Evolutionary conservation across 495 filamentous ascomycete genomes (phyloP).

Genomic region (Evernia prunastri): DNA sequence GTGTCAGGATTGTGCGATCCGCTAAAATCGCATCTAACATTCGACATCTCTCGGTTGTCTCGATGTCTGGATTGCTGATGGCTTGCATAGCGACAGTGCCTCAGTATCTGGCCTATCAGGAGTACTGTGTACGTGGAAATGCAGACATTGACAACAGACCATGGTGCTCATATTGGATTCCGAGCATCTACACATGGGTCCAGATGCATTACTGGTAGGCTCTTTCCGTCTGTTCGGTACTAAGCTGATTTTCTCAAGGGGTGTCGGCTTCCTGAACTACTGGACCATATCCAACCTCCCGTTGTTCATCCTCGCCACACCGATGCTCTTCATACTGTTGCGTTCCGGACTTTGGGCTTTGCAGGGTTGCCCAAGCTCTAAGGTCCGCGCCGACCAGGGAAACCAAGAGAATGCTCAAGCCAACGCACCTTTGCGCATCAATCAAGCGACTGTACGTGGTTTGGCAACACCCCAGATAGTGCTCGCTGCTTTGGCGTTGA

Average conservation of each 20-base stretch:
- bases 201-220: conserved; percentile 83
- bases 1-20: conserved; percentile 29
- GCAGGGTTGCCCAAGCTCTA: neutral
- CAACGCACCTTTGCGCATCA: neutral
- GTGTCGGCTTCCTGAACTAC: conserved; percentile 80
- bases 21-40: conserved; percentile 9
- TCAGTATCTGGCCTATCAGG: conserved; percentile 66
- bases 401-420: neutral
- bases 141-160: conserved; percentile 39
- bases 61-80: conserved; percentile 59
- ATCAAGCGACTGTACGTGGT: conserved; percentile 43
- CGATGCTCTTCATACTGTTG: conserved; percentile 66
- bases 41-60: conserved; percentile 31
- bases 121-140: conserved; percentile 52
- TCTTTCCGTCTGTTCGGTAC: neutral
- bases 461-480: conserved; percentile 64
- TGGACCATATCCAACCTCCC: conserved; percentile 85
- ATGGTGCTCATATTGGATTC: conserved; percentile 67
- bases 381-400: neutral
- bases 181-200: conserved; percentile 88
- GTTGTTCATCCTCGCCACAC: conserved; percentile 75
- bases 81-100: conserved; percentile 61
- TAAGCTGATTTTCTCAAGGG: conserved; percentile 48
- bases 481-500: conserved; percentile 63
- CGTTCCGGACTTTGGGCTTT: conserved; percentile 50